phyloP scores from a whole-genome alignment of 1,284 basidiomycete genomes.

The Ceratobasidium theobromae region DNA sequence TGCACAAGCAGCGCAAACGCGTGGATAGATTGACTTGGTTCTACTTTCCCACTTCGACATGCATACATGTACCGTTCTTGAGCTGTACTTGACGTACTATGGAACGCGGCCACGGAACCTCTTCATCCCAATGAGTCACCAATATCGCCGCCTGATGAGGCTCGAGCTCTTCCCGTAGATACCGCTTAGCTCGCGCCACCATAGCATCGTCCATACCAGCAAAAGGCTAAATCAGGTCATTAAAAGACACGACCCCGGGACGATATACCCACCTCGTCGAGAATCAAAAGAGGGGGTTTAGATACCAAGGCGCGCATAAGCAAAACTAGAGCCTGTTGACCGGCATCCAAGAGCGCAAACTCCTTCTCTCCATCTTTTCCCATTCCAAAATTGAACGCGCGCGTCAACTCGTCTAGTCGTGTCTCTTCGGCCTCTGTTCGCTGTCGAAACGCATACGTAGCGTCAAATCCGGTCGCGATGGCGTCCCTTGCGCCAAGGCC shows the following conservation, averaged over 20 bases:
- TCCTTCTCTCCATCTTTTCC: slow-evolving; percentile 44
- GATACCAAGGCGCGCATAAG: slow-evolving; percentile 81
- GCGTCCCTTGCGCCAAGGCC: slow-evolving; percentile 73
- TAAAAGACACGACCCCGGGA: neutral
- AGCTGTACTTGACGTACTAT: slow-evolving; percentile 27
- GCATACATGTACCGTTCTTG: slow-evolving; percentile 19
- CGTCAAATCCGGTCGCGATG: slow-evolving; percentile 82
- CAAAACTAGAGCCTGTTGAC: slow-evolving; percentile 76
- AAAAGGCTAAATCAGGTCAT: neutral
- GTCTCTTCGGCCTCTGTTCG: slow-evolving; percentile 48
- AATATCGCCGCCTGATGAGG: slow-evolving; percentile 74
- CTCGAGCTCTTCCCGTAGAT: slow-evolving; percentile 58
- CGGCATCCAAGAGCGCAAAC: slow-evolving; percentile 64
- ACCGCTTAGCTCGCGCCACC: slow-evolving; percentile 61
- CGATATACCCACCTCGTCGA: slow-evolving; percentile 68
- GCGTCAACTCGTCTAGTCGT: slow-evolving; percentile 54
- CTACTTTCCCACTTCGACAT: neutral
- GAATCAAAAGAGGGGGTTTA: slow-evolving; percentile 65
- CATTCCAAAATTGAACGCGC: slow-evolving; percentile 52
- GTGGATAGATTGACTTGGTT: too few relatives aligned
- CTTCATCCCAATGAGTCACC: slow-evolving; percentile 86
- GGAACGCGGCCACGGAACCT: slow-evolving; percentile 65
- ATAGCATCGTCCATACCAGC: slow-evolving; percentile 74
- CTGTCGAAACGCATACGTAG: slow-evolving; percentile 63
- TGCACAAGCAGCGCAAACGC: too few relatives aligned